Base-by-base conservation (phyloP, 2,329 filamentous ascomycete species). In the Colletotrichum tamarilloi region DNA sequence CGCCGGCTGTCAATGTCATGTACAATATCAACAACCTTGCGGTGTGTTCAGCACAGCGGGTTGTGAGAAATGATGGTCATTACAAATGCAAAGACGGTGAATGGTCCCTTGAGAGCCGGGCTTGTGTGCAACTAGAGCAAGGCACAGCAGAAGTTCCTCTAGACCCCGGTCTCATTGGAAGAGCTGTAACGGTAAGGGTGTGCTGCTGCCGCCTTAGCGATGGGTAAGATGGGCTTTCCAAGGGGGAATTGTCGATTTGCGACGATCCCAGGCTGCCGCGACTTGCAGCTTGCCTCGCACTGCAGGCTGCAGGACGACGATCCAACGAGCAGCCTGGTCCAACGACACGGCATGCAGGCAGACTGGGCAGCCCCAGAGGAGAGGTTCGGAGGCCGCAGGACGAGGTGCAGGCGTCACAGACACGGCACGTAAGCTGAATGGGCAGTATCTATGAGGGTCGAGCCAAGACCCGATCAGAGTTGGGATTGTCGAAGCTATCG, bases 31-130 rank as follows among this genome's bases (percentile, higher is more conserved):
- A 26, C 38, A 26, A 22, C 32, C 9, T 22, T 38, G 46, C 19
- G 42, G 42, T 11, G 19, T 38, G 57, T 38, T 24, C 35, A n/a
- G 32, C 57, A n/a, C 30, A 32, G 11, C 16, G 32, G n/a, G 42
- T 42, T 38, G 32, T 60, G 32, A 60, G 7, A 42, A 35, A 42
- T 12, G 12, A n/a, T 22, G n/a, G 24, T 42, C 32, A 57, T 71
- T 67, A 67, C 68, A 62, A 71, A 71, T 71, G 56, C 32, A 32
- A 67, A 55, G 56, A 46, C 30, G 26, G n/a, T 57, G 22, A 71
- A 32, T 71, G 63, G 63, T 38, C 12, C 35, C 35, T 12, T 38
- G 19, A 32, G 24, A 58, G 16, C 62, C 19, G 24, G 32, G 53
- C 53, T 57, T 55, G 30, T 32, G 52, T 57, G 60, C 46, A 52